These are phyloP conservation scores for Cladophialophora psammophila DNA, from an alignment of 2,329 filamentous ascomycete species.

Conservation along the genomic window DNA sequence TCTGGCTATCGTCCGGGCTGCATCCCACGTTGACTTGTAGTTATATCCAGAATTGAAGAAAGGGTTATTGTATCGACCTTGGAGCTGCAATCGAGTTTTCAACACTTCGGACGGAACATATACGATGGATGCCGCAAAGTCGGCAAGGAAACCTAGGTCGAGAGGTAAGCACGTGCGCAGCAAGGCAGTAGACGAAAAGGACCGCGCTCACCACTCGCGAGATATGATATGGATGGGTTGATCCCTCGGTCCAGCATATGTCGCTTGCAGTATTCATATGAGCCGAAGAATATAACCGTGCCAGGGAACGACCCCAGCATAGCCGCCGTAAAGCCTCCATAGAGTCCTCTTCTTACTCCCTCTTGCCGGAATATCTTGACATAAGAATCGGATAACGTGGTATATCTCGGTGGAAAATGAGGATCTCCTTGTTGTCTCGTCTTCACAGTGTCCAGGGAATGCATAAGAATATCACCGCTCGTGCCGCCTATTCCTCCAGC, in stretches of 20 bases:
- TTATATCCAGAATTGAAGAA: slow-evolving; percentile 95
- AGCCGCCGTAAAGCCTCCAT: slow-evolving; percentile 91
- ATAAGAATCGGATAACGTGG: slow-evolving; percentile 88
- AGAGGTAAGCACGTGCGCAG: slow-evolving; percentile 37
- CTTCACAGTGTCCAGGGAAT: slow-evolving; percentile 98
- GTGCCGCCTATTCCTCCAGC: slow-evolving; percentile 92
- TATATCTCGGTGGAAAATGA: slow-evolving; percentile 89
- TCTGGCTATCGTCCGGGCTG: slow-evolving; percentile 81
- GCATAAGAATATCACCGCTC: slow-evolving; percentile 97
- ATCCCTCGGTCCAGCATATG: slow-evolving; percentile 84
- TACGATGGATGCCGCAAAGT: slow-evolving; percentile 87
- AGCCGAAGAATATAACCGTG: slow-evolving; percentile 93
- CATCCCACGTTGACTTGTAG: slow-evolving; percentile 85
- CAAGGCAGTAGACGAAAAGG: background rate
- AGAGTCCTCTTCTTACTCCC: slow-evolving; percentile 82
- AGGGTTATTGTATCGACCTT: slow-evolving; percentile 94
- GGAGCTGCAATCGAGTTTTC: slow-evolving; percentile 94
- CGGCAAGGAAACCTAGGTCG: slow-evolving; percentile 76
- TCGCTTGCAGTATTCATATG: slow-evolving; percentile 94
- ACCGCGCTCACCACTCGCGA: slow-evolving; percentile 72
- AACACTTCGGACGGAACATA: slow-evolving; percentile 98
- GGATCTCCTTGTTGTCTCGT: slow-evolving; percentile 97
- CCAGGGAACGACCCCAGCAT: slow-evolving; percentile 91
- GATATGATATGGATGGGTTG: slow-evolving; percentile 82
- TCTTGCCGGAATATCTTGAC: slow-evolving; percentile 93